Percentiles rank a stretch among this genome's conserved stretches.
These are phyloP conservation scores for Ogataea siamensis DNA, from an alignment of 805 yeast genomes.

Conservation along the genomic window DNA sequence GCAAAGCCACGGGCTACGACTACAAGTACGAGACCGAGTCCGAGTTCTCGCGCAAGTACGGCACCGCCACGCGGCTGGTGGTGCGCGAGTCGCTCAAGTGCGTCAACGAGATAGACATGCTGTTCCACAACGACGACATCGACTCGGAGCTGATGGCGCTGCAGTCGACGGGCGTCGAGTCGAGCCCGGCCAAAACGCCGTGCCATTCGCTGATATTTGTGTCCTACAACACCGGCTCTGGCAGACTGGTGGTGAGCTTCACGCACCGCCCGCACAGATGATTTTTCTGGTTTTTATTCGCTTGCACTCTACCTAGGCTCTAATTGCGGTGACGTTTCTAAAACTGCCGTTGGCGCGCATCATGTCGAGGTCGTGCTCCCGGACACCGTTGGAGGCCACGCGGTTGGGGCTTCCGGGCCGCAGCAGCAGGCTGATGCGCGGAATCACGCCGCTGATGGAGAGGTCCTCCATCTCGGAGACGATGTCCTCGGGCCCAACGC, in stretches of 20 bases:
- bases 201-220: conserved; percentile 30
- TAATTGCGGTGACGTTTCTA: not conserved
- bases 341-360: conserved; percentile 6
- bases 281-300: conserved; percentile 1
- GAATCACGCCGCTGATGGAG: conserved; percentile 48
- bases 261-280: conserved; percentile 30
- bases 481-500: conserved; percentile 43
- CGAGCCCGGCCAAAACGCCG: conserved; percentile 10
- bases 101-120: conserved; percentile 21
- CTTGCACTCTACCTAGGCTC: conserved; percentile 3
- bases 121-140: conserved; percentile 23
- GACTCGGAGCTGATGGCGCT: conserved; percentile 25
- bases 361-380: conserved; percentile 17
- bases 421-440: conserved; percentile 42
- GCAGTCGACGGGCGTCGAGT: conserved; percentile 21
- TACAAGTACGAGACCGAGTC: conserved; percentile 23
- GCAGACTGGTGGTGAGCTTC: conserved; percentile 30
- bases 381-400: conserved; percentile 38
- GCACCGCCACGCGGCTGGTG: conserved; percentile 15
- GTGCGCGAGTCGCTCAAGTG: conserved; percentile 21
- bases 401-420: conserved; percentile 61
- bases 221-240: conserved; percentile 27
- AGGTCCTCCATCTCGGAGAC: conserved; percentile 41
- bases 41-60: conserved; percentile 17
- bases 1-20: conserved; percentile 31